Conservation (phyloP, 139 green algal genomes). For the Mesotaenium endlicherianum region DNA sequence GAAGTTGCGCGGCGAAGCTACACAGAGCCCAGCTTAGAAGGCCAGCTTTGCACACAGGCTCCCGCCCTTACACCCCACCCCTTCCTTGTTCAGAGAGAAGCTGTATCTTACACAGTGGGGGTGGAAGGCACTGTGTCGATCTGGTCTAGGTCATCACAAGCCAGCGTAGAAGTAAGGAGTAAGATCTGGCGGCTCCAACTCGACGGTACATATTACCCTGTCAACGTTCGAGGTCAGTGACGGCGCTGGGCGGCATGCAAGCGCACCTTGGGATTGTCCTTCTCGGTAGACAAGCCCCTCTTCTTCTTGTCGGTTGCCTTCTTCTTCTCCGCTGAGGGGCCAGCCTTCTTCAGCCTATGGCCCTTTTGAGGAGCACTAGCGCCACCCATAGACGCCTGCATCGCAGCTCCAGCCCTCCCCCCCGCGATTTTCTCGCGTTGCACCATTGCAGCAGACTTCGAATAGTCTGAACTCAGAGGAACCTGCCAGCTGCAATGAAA, state of each 20-base stretch:
- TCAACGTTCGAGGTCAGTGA: background rate
- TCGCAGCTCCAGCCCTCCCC: background rate
- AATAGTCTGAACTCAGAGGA: too few species aligned
- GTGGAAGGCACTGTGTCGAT: background rate
- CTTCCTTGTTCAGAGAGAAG: too few species aligned
- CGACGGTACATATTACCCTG: background rate
- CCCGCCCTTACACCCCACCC: too few species aligned
- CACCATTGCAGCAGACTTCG: too few species aligned
- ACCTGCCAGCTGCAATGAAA: too few species aligned
- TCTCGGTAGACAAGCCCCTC: background rate
- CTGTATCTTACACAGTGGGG: background rate
- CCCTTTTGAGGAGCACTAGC: conserved; percentile 10
- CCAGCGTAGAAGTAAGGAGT: background rate
- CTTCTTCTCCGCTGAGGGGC: conserved; percentile 53
- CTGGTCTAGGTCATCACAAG: background rate
- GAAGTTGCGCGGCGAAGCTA: too few species aligned
- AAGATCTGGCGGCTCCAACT: background rate
- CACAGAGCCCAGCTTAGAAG: too few species aligned
- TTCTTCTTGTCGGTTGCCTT: conserved; percentile 51
- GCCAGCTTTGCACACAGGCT: too few species aligned
- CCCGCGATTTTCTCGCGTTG: conserved; percentile 12
- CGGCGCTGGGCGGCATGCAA: background rate
- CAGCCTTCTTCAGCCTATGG: conserved; percentile 25
- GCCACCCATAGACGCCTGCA: background rate
- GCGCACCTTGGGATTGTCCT: conserved; percentile 1